These are phyloP conservation scores for Metarhizium guizhouense DNA, from an alignment of 2,329 filamentous ascomycete species.

Conservation along the genomic window DNA sequence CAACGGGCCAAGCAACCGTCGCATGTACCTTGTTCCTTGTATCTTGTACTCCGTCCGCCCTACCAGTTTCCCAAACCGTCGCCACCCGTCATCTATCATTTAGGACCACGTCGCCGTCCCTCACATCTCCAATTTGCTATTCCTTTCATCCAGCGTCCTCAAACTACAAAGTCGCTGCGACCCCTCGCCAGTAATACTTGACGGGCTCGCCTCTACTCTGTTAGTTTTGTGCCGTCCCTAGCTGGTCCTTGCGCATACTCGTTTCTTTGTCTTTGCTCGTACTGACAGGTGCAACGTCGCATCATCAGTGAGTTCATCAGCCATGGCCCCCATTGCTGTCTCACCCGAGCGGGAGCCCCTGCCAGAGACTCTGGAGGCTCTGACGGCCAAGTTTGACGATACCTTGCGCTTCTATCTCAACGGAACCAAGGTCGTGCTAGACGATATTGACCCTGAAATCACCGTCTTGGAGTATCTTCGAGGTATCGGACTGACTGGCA, in stretches of 20 bases:
- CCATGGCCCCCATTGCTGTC: conserved; percentile 49
- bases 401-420: conserved; percentile 91
- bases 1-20: not conserved
- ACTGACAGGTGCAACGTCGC: not conserved
- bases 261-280: not conserved
- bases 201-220: not conserved
- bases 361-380: conserved; percentile 24
- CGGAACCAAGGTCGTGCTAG: conserved; percentile 78
- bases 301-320: not conserved
- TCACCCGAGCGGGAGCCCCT: conserved; percentile 35
- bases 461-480: conserved; percentile 90
- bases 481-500: conserved; percentile 87
- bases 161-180: conserved; percentile 1
- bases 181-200: not conserved
- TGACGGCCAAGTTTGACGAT: conserved; percentile 76
- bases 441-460: conserved; percentile 81
- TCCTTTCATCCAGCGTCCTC: not conserved
- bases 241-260: not conserved
- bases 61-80: not conserved
- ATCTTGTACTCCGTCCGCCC: not conserved
- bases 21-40: not conserved
- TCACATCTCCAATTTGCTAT: not conserved
- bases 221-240: not conserved
- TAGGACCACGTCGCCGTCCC: conserved; percentile 6
- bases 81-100: not conserved